phyloP scores from a whole-genome alignment of 1,284 basidiomycete genomes.

The Quambalaria eucalypti region DNA sequence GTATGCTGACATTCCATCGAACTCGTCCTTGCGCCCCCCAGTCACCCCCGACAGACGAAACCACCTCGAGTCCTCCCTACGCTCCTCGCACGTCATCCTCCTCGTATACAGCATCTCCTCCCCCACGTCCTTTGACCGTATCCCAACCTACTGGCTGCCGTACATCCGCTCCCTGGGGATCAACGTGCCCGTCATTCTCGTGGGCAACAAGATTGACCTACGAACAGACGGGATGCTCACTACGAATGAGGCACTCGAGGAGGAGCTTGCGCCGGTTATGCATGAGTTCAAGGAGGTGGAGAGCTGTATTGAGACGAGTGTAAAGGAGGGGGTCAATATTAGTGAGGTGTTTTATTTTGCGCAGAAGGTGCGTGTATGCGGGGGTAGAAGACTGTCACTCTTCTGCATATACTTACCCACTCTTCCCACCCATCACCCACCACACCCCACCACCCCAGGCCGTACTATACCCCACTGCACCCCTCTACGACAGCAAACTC shows the following conservation, averaged over 20 bases:
- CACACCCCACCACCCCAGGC: constrained; percentile 49
- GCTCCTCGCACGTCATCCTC: constrained; percentile 94
- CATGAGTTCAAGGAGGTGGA: constrained; percentile 58
- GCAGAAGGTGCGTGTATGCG: constrained; percentile 57
- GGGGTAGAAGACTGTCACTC: background rate
- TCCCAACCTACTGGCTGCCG: constrained; percentile 98
- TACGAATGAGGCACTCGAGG: constrained; percentile 86
- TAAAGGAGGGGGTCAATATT: constrained; percentile 67
- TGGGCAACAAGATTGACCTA: constrained; percentile 96
- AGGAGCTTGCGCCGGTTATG: constrained; percentile 50
- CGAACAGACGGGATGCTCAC: constrained; percentile 61
- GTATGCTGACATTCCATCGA: background rate
- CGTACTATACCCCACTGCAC: constrained; percentile 91
- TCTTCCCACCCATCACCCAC: background rate
- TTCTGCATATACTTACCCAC: background rate
- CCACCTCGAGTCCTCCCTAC: constrained; percentile 86
- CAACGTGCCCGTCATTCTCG: constrained; percentile 88
- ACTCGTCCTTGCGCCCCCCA: constrained; percentile 62
- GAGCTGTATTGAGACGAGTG: constrained; percentile 94
- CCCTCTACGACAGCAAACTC: constrained; percentile 84
- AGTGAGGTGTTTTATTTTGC: constrained; percentile 99
- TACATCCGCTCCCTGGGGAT: constrained; percentile 83
- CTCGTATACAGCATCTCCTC: constrained; percentile 91
- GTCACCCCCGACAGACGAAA: constrained; percentile 72
- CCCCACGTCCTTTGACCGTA: constrained; percentile 87